These are phyloP conservation scores for Diutina scorzettiae DNA, from an alignment of 1,139 yeast genomes.

Conservation along the genomic window DNA sequence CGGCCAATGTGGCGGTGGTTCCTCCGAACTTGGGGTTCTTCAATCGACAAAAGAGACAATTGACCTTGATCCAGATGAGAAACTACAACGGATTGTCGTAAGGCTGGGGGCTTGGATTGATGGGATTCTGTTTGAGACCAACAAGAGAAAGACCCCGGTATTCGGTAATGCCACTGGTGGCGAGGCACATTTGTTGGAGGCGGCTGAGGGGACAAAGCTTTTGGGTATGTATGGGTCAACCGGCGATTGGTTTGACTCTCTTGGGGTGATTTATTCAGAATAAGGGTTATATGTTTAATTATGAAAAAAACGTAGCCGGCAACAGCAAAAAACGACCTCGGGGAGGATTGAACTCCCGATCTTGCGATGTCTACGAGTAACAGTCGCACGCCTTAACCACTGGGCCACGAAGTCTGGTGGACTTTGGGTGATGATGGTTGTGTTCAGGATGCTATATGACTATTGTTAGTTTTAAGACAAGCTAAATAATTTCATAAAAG, in stretches of 20 bases:
- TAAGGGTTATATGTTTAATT: conserved; percentile 3
- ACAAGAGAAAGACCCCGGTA: conserved; percentile 33
- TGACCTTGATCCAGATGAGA: conserved; percentile 43
- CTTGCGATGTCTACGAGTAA: too few species aligned
- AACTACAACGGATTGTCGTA: conserved; percentile 44
- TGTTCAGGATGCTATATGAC: too few species aligned
- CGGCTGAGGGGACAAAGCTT: conserved; percentile 48
- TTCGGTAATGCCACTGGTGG: conserved; percentile 65
- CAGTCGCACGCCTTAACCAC: too few species aligned
- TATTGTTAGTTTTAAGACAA: too few species aligned
- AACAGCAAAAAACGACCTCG: too few species aligned
- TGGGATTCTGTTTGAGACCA: conserved; percentile 57
- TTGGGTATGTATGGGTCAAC: conserved; percentile 61
- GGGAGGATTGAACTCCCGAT: too few species aligned
- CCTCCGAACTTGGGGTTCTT: conserved; percentile 6
- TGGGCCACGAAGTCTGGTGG: too few species aligned
- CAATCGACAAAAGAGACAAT: conserved; percentile 47
- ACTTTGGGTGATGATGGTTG: too few species aligned
- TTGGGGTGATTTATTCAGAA: conserved; percentile 46
- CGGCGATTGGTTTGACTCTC: conserved; percentile 60
- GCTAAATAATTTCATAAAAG: too few species aligned
- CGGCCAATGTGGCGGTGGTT: neutral
- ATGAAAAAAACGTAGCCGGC: neutral
- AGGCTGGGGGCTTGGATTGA: conserved; percentile 87
- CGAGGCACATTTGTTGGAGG: conserved; percentile 39